These are phyloP conservation scores for Myrmaecium sp. DNA, from an alignment of 2,329 filamentous ascomycete genomes.

Conservation along the genomic window DNA sequence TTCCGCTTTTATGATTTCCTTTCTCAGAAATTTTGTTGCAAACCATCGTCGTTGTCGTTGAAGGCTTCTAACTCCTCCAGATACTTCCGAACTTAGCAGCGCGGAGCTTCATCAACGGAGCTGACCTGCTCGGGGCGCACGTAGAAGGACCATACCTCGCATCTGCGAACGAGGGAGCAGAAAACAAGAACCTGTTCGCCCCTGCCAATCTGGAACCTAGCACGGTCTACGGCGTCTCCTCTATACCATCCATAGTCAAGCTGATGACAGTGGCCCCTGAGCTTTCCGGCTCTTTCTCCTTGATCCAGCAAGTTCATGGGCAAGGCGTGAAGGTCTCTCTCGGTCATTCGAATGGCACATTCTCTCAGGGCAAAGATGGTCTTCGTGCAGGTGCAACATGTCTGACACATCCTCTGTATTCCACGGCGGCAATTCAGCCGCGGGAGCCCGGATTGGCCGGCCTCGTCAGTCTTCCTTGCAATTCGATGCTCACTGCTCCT, in stretches of 20 bases:
- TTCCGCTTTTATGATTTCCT: too few relatives aligned
- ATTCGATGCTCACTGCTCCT: slow-evolving; percentile 12
- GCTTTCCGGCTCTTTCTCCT: slow-evolving; percentile 21
- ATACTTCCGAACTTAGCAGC: slow-evolving; percentile 32
- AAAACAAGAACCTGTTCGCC: slow-evolving; percentile 30
- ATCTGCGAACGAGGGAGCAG: slow-evolving; percentile 36
- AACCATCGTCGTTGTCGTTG: too few relatives aligned
- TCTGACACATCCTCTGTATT: slow-evolving; percentile 39
- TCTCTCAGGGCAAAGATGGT: slow-evolving; percentile 27
- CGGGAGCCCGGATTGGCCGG: slow-evolving; percentile 35
- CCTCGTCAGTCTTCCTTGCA: slow-evolving; percentile 14
- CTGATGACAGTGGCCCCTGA: slow-evolving; percentile 38
- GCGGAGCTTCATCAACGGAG: slow-evolving; percentile 22
- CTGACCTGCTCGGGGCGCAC: slow-evolving; percentile 39
- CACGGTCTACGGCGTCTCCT: slow-evolving; percentile 30
- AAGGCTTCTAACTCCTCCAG: slow-evolving; percentile 11
- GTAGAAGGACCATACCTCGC: slow-evolving; percentile 39
- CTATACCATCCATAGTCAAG: slow-evolving; percentile 25
- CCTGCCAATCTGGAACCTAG: slow-evolving; percentile 12
- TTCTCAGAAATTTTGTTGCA: too few relatives aligned
- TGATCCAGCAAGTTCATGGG: slow-evolving; percentile 26
- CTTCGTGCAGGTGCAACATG: slow-evolving; percentile 32
- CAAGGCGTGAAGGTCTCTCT: slow-evolving; percentile 29
- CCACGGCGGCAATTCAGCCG: slow-evolving; percentile 34
- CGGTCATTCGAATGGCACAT: slow-evolving; percentile 34